Conservation (phyloP, 495 filamentous ascomycete species). For the Entonaema liquescens region DNA sequence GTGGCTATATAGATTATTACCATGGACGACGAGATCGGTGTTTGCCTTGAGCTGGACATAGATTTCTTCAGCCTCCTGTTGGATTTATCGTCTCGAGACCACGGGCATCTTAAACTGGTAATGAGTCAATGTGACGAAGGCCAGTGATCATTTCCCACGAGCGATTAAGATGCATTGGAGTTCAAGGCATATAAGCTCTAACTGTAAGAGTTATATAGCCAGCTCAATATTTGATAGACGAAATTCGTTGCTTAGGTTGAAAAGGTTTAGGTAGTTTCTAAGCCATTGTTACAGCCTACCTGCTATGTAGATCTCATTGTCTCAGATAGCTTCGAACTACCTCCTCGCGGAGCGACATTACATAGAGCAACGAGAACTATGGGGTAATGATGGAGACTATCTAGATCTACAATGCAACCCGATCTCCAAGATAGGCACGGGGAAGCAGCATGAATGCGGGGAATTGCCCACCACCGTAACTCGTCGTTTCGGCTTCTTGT, state of each 20-base stretch:
- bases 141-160: neutral
- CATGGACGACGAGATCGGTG: too few relatives aligned
- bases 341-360: neutral
- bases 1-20: too few relatives aligned
- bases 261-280: neutral
- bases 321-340: neutral
- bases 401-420: neutral
- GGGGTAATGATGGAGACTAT: neutral
- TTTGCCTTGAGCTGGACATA: neutral
- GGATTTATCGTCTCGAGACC: too few relatives aligned
- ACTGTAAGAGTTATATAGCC: neutral
- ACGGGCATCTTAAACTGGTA: too few relatives aligned
- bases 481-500: neutral
- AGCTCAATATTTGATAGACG: too few relatives aligned
- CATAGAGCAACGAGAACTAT: neutral
- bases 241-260: neutral
- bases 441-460: neutral
- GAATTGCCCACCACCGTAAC: neutral
- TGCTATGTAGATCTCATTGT: neutral
- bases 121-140: neutral
- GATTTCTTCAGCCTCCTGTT: neutral
- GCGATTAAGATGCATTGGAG: neutral
- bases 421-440: neutral
- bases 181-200: too few relatives aligned
- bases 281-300: too few relatives aligned